Evolutionary conservation across 1,284 basidiomycete genomes (phyloP).

Genomic region (Moesziomyces aphidis): DNA sequence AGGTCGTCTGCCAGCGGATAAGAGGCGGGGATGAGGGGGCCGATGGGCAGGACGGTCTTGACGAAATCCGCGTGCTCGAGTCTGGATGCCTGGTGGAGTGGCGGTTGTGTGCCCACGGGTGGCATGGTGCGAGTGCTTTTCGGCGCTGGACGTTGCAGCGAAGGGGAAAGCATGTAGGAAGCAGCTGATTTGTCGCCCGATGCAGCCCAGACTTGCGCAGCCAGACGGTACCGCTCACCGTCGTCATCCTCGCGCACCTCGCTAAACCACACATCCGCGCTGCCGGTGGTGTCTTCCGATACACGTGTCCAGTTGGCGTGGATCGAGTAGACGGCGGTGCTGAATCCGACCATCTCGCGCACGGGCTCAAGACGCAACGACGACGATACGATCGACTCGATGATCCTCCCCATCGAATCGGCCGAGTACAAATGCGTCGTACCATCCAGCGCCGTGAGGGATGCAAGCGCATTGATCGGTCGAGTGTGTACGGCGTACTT

Average conservation of each 20-base stretch:
- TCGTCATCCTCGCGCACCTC: constrained; percentile 17
- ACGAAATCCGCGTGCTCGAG: constrained; percentile 22
- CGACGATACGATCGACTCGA: constrained; percentile 21
- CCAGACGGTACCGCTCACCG: constrained; percentile 3
- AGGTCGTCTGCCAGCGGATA: constrained; percentile 1
- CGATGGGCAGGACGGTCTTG: constrained; percentile 19
- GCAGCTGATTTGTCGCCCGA: constrained; percentile 20
- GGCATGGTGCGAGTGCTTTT: background rate
- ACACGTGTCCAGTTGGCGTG: constrained; percentile 6
- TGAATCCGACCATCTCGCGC: constrained; percentile 38
- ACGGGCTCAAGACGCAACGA: constrained; percentile 6
- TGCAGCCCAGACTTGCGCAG: constrained; percentile 31
- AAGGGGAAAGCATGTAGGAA: constrained; percentile 13
- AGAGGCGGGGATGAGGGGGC: constrained; percentile 1
- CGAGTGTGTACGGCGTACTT: constrained; percentile 36
- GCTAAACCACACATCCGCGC: constrained; percentile 17
- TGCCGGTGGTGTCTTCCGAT: background rate
- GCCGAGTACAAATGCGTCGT: constrained; percentile 34
- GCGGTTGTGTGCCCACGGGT: background rate
- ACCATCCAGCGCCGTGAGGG: constrained; percentile 3
- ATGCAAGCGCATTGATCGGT: constrained; percentile 34
- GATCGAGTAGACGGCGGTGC: constrained; percentile 38
- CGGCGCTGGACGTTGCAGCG: constrained; percentile 6
- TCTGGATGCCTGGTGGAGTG: background rate
- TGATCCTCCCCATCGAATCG: constrained; percentile 46